phyloP scores from a whole-genome alignment of 1,284 basidiomycete genomes.

The Tylopilus sp. region DNA sequence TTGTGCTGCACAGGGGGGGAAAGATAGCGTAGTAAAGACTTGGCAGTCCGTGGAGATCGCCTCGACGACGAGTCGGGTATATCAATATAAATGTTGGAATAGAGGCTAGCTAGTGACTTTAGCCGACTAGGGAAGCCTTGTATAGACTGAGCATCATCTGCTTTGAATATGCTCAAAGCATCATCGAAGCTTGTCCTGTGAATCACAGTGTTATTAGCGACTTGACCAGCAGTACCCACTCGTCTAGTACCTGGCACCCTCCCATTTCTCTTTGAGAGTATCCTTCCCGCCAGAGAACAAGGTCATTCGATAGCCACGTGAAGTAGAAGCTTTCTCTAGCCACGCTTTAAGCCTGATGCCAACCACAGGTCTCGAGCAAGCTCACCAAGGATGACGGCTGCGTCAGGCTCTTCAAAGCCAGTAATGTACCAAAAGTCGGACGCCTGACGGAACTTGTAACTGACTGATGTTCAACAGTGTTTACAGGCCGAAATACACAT shows the following conservation, averaged over 20 bases:
- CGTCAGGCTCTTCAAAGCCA: slow-evolving; percentile 91
- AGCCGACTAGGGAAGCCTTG: slow-evolving; percentile 51
- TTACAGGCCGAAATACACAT: not conserved
- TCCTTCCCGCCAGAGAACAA: slow-evolving; percentile 85
- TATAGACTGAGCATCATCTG: slow-evolving; percentile 67
- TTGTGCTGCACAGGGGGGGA: slow-evolving; percentile 35
- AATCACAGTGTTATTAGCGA: slow-evolving; percentile 4
- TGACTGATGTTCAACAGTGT: slow-evolving; percentile 33
- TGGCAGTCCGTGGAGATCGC: slow-evolving; percentile 37
- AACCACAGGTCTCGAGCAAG: slow-evolving; percentile 1
- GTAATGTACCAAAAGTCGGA: slow-evolving; percentile 95
- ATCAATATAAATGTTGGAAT: slow-evolving; percentile 42
- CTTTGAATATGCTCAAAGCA: slow-evolving; percentile 62
- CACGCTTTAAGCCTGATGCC: slow-evolving; percentile 1
- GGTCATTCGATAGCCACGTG: slow-evolving; percentile 83
- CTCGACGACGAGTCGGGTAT: slow-evolving; percentile 28
- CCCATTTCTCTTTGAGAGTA: slow-evolving; percentile 83
- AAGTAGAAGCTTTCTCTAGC: slow-evolving; percentile 59
- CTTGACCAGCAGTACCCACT: not conserved
- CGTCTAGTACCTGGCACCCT: slow-evolving; percentile 64
- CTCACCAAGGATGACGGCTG: slow-evolving; percentile 80
- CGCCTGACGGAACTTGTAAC: slow-evolving; percentile 93
- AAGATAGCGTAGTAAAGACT: slow-evolving; percentile 50
- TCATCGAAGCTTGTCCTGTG: slow-evolving; percentile 58
- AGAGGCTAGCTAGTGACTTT: slow-evolving; percentile 39